phyloP scores from a whole-genome alignment of 2,329 filamentous ascomycete genomes.

The Fulvia fulva region DNA sequence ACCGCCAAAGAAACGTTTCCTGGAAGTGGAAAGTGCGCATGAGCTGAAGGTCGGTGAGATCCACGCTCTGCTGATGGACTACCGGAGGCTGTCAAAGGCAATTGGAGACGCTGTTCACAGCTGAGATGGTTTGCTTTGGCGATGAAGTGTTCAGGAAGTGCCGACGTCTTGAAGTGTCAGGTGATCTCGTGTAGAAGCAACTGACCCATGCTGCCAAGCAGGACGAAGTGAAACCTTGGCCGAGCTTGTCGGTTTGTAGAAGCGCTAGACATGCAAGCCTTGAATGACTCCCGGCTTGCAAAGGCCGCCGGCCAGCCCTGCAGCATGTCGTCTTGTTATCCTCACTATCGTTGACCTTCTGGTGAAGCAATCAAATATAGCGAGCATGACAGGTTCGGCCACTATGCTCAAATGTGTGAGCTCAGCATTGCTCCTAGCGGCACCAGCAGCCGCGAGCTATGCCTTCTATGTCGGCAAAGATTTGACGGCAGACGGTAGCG shows the following conservation, averaged over 20 bases:
- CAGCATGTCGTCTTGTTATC: not conserved
- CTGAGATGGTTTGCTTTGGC: not conserved
- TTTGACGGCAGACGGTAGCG: constrained; percentile 42
- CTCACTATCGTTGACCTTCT: not conserved
- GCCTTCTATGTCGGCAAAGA: constrained; percentile 48
- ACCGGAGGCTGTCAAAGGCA: constrained; percentile 41
- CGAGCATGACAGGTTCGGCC: not conserved
- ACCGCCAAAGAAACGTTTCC: constrained; percentile 45
- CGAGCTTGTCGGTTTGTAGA: not conserved
- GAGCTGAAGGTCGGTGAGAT: constrained; percentile 47
- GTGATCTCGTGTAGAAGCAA: not conserved
- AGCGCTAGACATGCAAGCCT: not conserved
- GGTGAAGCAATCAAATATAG: too few species aligned
- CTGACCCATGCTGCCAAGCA: not conserved
- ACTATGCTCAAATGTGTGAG: not conserved
- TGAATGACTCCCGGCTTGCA: not conserved
- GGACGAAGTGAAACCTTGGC: not conserved
- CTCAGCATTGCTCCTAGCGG: not conserved
- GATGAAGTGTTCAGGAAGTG: not conserved
- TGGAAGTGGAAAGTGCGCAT: constrained; percentile 44
- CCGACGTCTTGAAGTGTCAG: not conserved
- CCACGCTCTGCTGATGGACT: constrained; percentile 41
- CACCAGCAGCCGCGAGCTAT: constrained; percentile 38
- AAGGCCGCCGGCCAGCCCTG: not conserved
- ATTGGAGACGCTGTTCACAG: constrained; percentile 40